phyloP scores from a whole-genome alignment of 345 rosid genomes.

The Citrus medica region DNA sequence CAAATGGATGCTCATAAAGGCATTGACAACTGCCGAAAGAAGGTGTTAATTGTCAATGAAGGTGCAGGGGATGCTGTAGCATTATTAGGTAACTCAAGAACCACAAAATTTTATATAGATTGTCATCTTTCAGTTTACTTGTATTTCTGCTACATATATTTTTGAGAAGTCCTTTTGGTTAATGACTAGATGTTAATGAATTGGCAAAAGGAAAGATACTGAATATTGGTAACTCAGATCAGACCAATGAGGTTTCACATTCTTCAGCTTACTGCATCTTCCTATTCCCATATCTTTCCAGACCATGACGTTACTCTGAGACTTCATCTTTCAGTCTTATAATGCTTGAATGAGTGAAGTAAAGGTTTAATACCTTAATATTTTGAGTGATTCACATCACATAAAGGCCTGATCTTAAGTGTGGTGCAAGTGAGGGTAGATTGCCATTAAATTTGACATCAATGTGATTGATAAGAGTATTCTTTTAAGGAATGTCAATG shows the following conservation, averaged over 20 bases:
- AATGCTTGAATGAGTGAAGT: background rate
- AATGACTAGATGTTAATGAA: background rate
- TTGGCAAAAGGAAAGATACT: background rate
- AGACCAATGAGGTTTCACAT: background rate
- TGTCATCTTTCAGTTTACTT: background rate
- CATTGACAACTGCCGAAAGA: constrained; percentile 25
- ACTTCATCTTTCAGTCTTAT: background rate
- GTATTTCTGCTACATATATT: background rate
- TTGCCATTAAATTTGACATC: background rate
- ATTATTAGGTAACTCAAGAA: constrained; percentile 54
- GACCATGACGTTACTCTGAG: constrained; percentile 1
- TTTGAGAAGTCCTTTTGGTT: background rate
- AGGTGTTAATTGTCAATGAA: constrained; percentile 75
- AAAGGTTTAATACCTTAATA: background rate
- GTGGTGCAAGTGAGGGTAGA: background rate
- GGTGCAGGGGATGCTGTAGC: constrained; percentile 82
- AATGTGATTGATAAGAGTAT: background rate
- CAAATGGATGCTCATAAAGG: constrained; percentile 17
- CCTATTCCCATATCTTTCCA: background rate
- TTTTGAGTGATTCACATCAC: background rate
- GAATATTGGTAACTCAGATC: background rate
- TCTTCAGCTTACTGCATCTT: background rate
- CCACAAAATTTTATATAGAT: background rate
- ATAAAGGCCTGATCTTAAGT: background rate
- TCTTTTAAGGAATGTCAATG: background rate